Conservation (phyloP, 163 green algal genomes). For the Scenedesmus sp. region DNA sequence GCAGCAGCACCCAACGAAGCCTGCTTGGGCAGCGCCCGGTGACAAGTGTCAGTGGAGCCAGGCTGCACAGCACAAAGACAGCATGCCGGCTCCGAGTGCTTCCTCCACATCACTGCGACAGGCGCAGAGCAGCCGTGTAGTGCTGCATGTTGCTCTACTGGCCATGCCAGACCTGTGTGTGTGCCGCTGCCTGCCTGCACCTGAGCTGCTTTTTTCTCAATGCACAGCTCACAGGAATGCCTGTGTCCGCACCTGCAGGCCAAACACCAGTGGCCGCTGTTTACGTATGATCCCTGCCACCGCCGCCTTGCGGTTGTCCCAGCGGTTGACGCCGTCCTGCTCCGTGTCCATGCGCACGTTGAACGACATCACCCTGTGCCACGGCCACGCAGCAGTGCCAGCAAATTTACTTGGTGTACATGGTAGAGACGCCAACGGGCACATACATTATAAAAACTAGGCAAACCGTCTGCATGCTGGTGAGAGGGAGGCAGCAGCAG, state of each 20-base stretch:
- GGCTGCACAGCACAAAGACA: neutral
- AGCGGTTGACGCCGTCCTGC: slow-evolving; percentile 44
- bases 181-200: no score
- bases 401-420: no score
- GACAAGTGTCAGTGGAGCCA: no score
- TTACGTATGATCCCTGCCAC: slow-evolving; percentile 22
- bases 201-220: no score
- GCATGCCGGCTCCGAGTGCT: no score
- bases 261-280: slow-evolving; percentile 5
- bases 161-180: no score
- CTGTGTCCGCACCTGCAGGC: slow-evolving; percentile 15
- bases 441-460: no score
- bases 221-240: no score
- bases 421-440: no score
- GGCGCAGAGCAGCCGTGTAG: no score
- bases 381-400: neutral
- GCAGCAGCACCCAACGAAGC: neutral
- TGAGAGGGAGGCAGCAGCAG: neutral
- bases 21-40: neutral
- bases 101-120: no score
- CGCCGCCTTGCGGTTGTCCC: slow-evolving; percentile 33
- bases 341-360: slow-evolving; percentile 45
- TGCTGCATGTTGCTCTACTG: no score
- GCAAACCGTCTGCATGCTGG: neutral
- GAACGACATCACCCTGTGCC: slow-evolving; percentile 47